Conservation (phyloP, 805 yeast genomes). For the Wickerhamomyces hampshirensis region DNA sequence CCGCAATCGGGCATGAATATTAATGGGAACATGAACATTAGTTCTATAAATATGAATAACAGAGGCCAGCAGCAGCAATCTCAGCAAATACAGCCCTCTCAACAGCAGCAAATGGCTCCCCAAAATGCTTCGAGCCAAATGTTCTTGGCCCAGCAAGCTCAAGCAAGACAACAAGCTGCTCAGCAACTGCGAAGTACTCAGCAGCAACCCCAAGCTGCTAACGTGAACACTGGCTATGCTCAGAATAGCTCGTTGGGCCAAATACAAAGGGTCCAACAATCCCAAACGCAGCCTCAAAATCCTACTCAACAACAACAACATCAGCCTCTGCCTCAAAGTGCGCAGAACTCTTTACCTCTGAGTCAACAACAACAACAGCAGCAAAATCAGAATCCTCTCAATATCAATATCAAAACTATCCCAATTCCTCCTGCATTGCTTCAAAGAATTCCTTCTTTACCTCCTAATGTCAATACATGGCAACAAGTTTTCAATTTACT, state of each 20-base stretch:
- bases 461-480: slow-evolving; percentile 80
- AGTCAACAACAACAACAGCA: slow-evolving; percentile 6
- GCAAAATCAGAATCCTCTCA: slow-evolving; percentile 22
- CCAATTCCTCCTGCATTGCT: slow-evolving; percentile 71
- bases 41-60: slow-evolving; percentile 4
- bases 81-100: slow-evolving; percentile 23
- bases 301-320: slow-evolving; percentile 5
- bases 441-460: slow-evolving; percentile 66
- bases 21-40: slow-evolving; percentile 5
- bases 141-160: slow-evolving; percentile 45
- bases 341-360: neutral
- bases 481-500: slow-evolving; percentile 63
- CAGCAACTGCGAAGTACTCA: slow-evolving; percentile 34
- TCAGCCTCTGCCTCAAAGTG: slow-evolving; percentile 1
- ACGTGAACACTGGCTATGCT: slow-evolving; percentile 4
- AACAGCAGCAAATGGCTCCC: slow-evolving; percentile 17
- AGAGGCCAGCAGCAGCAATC: slow-evolving; percentile 23
- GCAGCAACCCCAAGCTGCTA: slow-evolving; percentile 8
- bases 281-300: slow-evolving; percentile 4
- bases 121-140: slow-evolving; percentile 28
- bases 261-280: slow-evolving; percentile 11
- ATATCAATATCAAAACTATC: slow-evolving; percentile 52
- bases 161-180: slow-evolving; percentile 43
- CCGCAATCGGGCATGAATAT: slow-evolving; percentile 8
- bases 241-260: slow-evolving; percentile 8